Base-by-base conservation (phyloP, 768 basidiomycete genomes). In the Fomitopsis serialis region DNA sequence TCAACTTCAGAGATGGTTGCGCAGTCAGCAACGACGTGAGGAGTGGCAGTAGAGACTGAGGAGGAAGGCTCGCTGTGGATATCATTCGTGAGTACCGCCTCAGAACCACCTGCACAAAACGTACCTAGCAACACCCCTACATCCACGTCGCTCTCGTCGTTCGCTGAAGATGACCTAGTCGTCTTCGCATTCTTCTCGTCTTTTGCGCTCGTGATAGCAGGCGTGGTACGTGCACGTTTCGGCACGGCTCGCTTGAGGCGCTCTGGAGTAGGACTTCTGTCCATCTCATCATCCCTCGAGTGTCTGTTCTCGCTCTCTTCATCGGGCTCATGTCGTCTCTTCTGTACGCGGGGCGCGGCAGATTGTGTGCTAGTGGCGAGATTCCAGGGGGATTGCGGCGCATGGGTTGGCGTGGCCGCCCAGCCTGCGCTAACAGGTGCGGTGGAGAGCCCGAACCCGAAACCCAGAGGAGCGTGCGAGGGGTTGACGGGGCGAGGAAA, bases 241-340 rank as follows among this genome's bases (percentile, higher is more conserved):
- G 83, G 84, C 34, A 81, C 74, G 5, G 78, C 76, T 60, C 84
- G 81, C 68, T 84, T 89, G 34, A 79, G 80, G 42, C 87, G 77
- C 67, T 93, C 90, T 15, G 89, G 87, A 2, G 90, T 90, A 8
- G 90, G 89, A 58, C 89, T 90, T 55, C 87, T 77, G 66, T 91
- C 90, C 90, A 92, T 92, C 15, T 82, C 77, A 49, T 87, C 79
- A 59, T 90, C 89, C 54, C 78, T 69, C 24, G 65, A 62, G 43
- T 58, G 70, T 49, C 59, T 69, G 57, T 56, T 68, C 53, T 80
- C 78, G 3, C 70, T 64, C 25, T 87, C 83, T n/a, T 89, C 87
- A 19, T 91, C 89, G 1, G 70, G 66, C 50, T 92, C 89, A 54
- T 77, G 74, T 37, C 85, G 73, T 56, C 90, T 74, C 68, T 91